Evolutionary conservation across 352 stramenopile genomes (phyloP).

Genomic region (Globisporangium okanoganense): DNA sequence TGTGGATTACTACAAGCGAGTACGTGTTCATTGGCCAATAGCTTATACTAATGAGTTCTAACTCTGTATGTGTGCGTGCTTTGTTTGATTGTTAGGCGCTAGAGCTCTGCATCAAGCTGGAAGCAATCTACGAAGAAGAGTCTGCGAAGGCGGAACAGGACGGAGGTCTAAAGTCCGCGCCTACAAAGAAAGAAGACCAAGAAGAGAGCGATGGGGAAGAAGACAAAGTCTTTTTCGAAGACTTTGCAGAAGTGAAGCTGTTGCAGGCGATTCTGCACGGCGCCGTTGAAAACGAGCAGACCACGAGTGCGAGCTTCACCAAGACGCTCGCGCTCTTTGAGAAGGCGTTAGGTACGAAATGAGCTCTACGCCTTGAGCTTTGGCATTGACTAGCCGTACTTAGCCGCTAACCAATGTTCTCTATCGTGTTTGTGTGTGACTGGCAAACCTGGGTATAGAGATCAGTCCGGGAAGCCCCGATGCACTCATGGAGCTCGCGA

Average conservation of each 20-base stretch:
- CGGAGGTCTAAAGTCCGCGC: neutral
- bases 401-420: neutral
- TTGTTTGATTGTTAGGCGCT: conserved; percentile 16
- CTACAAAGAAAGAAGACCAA: neutral
- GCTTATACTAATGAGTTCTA: neutral
- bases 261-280: conserved; percentile 60
- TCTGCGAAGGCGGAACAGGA: conserved; percentile 8
- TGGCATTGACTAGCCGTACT: neutral
- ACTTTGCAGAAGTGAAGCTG: conserved; percentile 54
- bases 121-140: conserved; percentile 36
- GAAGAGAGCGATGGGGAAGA: conserved; percentile 30
- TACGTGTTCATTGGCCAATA: neutral
- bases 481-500: conserved; percentile 70
- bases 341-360: conserved; percentile 33
- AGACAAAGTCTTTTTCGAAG: conserved; percentile 37
- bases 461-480: conserved; percentile 56
- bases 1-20: conserved; percentile 19
- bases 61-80: neutral
- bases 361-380: neutral
- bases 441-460: conserved; percentile 16
- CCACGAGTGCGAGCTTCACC: conserved; percentile 26
- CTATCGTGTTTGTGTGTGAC: neutral
- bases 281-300: conserved; percentile 32
- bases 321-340: conserved; percentile 57
- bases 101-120: conserved; percentile 25